These are phyloP conservation scores for Cercospora canescens DNA, from an alignment of 2,329 filamentous ascomycete species.

Conservation along the genomic window DNA sequence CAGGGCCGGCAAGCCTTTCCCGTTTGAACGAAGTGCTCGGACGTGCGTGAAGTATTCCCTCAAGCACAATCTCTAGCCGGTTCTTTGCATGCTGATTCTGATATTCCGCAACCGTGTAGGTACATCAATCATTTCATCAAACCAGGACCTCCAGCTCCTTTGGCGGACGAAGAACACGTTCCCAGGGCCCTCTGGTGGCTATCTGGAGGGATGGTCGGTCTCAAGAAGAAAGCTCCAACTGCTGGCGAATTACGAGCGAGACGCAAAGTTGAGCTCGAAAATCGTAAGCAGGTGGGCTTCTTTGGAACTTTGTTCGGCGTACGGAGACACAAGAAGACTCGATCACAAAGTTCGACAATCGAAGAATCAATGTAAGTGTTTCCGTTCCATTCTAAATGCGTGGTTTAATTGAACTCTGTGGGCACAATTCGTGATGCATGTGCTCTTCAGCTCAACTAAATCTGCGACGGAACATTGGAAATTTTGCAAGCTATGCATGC, in stretches of 20 bases:
- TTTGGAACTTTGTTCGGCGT: slow-evolving; percentile 8
- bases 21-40: slow-evolving; percentile 2
- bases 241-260: slow-evolving; percentile 10
- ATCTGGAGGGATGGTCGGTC: slow-evolving; percentile 10
- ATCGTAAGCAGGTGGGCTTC: slow-evolving; percentile 8
- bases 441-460: background rate
- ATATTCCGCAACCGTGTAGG: background rate
- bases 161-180: slow-evolving; percentile 11
- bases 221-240: slow-evolving; percentile 8
- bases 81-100: too few relatives aligned
- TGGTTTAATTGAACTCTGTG: background rate
- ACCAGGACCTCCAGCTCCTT: background rate
- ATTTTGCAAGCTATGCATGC: too few relatives aligned
- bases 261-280: slow-evolving; percentile 5
- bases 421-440: background rate
- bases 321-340: background rate
- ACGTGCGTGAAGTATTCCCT: background rate
- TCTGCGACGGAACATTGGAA: too few relatives aligned
- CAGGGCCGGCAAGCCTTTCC: background rate
- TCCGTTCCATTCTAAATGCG: too few relatives aligned
- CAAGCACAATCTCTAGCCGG: too few relatives aligned
- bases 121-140: background rate
- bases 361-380: background rate
- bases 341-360: background rate
- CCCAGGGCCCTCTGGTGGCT: slow-evolving; percentile 13